Conservation (phyloP, 176 grass and related monocot species). For the Carex pumila region DNA sequence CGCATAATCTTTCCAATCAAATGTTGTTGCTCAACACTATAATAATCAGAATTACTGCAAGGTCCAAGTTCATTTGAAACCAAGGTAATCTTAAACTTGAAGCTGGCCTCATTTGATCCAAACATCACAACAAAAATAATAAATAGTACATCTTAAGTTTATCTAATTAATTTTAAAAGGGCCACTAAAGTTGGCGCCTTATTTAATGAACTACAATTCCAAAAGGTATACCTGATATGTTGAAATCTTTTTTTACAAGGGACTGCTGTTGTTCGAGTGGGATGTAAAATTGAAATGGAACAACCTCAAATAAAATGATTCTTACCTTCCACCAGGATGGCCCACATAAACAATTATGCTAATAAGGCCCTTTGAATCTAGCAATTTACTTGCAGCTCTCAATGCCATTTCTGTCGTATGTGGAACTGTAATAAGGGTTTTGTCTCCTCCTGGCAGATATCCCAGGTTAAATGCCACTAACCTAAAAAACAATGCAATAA, state of each 20-base stretch:
- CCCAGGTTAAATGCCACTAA: conserved; percentile 91
- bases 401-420: conserved; percentile 64
- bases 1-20: background rate
- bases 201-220: background rate
- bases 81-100: background rate
- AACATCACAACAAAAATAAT: conserved; percentile 13
- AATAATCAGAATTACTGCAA: no score
- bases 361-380: conserved; percentile 54
- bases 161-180: background rate
- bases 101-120: background rate
- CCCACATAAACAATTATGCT: conserved; percentile 84
- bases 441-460: conserved; percentile 85
- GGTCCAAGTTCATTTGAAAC: background rate
- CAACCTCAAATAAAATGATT: background rate
- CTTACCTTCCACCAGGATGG: conserved; percentile 88
- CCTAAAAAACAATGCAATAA: conserved; percentile 32
- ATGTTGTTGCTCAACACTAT: background rate
- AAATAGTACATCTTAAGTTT: background rate
- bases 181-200: background rate
- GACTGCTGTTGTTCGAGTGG: background rate
- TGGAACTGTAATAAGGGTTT: conserved; percentile 64
- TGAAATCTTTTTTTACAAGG: background rate
- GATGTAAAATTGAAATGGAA: background rate
- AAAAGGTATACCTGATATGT: background rate
- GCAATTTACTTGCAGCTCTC: conserved; percentile 61